Evolutionary conservation across 192 early-diverging fungal species (phyloP).

Genomic region (Dispira parvispora): DNA sequence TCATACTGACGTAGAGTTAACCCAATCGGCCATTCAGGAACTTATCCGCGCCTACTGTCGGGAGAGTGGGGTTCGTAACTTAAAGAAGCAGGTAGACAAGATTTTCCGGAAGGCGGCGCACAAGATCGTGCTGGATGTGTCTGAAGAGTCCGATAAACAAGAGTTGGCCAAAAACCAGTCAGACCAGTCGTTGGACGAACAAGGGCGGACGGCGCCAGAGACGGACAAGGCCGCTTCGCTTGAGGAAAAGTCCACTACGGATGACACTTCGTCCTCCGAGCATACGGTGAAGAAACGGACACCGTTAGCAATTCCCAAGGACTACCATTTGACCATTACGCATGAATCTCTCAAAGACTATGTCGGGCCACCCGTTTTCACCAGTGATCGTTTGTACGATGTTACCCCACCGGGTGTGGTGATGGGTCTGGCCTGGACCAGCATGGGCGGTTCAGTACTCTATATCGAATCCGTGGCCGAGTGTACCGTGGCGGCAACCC

Average conservation of each 20-base stretch:
- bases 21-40: constrained; percentile 57
- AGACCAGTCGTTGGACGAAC: neutral
- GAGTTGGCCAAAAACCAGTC: neutral
- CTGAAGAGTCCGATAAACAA: constrained; percentile 12
- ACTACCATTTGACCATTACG: constrained; percentile 45
- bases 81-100: constrained; percentile 99
- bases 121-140: constrained; percentile 56
- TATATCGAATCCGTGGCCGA: constrained; percentile 94
- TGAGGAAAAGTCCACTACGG: constrained; percentile 15
- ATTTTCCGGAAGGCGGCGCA: constrained; percentile 93
- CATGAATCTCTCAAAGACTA: constrained; percentile 71
- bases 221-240: neutral
- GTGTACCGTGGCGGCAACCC: constrained; percentile 27
- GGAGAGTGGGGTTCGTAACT: constrained; percentile 91
- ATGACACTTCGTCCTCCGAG: constrained; percentile 5
- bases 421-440: constrained; percentile 98
- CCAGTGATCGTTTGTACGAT: constrained; percentile 82
- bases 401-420: constrained; percentile 82
- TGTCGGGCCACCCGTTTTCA: constrained; percentile 80
- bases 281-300: constrained; percentile 15
- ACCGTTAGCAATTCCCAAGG: constrained; percentile 28
- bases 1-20: constrained; percentile 47
- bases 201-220: neutral
- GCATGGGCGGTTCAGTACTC: constrained; percentile 85
- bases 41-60: constrained; percentile 87